These are phyloP conservation scores for Plantago elongata DNA, from an alignment of 257 asterid genomes.

Conservation along the genomic window DNA sequence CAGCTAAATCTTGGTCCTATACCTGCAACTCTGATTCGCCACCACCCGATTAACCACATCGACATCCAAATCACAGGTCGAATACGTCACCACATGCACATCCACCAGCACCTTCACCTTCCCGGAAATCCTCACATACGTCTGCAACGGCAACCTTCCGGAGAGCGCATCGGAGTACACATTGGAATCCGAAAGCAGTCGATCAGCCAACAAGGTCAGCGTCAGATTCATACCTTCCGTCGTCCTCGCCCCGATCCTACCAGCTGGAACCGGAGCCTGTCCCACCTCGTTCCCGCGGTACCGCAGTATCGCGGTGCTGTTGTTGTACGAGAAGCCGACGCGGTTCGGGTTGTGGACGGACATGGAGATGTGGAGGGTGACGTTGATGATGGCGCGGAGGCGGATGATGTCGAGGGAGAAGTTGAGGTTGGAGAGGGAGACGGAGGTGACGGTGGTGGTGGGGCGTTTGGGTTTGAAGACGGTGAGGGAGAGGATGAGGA, in stretches of 20 bases:
- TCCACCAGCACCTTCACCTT: slow-evolving; percentile 45
- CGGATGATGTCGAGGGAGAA: slow-evolving; percentile 32
- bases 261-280: slow-evolving; percentile 54
- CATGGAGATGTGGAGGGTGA: slow-evolving; percentile 38
- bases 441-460: slow-evolving; percentile 37
- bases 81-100: slow-evolving; percentile 41
- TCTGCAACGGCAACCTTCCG: slow-evolving; percentile 54
- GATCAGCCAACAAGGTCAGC: slow-evolving; percentile 63
- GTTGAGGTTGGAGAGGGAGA: slow-evolving; percentile 39
- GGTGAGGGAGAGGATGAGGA: slow-evolving; percentile 60
- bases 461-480: slow-evolving; percentile 71
- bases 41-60: slow-evolving; percentile 31
- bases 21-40: slow-evolving; percentile 48
- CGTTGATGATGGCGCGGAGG: slow-evolving; percentile 40
- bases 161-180: slow-evolving; percentile 44
- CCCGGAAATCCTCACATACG: slow-evolving; percentile 56
- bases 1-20: slow-evolving; percentile 49
- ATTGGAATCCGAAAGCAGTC: slow-evolving; percentile 42
- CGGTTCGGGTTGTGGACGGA: slow-evolving; percentile 57
- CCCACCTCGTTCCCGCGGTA: slow-evolving; percentile 61
- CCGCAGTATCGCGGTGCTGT: slow-evolving; percentile 39
- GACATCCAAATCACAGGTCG: slow-evolving; percentile 54
- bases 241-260: slow-evolving; percentile 50
- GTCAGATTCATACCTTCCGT: slow-evolving; percentile 48
- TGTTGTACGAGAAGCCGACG: slow-evolving; percentile 54